Conservation (phyloP, 441 rosid genomes). For the Corymbia calophylla region DNA sequence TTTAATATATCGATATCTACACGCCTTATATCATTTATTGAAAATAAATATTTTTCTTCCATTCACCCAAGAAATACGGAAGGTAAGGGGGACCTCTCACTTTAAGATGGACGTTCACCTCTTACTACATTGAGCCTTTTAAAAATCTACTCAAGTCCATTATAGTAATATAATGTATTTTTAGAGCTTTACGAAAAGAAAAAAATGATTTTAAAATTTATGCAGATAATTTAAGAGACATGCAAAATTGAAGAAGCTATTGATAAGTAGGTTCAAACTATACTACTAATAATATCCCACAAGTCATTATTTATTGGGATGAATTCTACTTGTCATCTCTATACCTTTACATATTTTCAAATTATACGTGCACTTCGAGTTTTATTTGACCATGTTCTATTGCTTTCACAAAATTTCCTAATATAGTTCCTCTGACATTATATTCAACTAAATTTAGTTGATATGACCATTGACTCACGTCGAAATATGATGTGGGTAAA, state of each 20-base stretch:
- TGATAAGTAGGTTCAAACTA: neutral
- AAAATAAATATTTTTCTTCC: too few relatives aligned
- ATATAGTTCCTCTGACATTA: neutral
- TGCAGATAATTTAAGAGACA: neutral
- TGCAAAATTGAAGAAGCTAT: neutral
- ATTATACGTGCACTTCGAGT: neutral
- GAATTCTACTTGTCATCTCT: neutral
- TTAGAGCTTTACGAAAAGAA: neutral
- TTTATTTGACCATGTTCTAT: neutral
- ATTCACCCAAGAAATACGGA: too few relatives aligned
- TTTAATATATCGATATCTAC: too few relatives aligned
- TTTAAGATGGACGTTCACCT: too few relatives aligned
- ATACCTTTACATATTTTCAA: neutral
- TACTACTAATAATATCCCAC: neutral
- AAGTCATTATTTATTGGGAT: neutral
- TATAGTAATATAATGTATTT: neutral
- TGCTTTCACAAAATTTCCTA: neutral
- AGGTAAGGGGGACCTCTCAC: too few relatives aligned
- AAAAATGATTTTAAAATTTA: neutral
- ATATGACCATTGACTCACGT: rapidly evolving
- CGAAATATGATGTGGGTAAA: neutral
- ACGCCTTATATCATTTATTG: too few relatives aligned
- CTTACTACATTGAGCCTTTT: too few relatives aligned
- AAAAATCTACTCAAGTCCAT: too few relatives aligned
- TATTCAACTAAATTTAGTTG: neutral